Base-by-base conservation (phyloP, 305 asterid species). In the Salvia sclarea region DNA sequence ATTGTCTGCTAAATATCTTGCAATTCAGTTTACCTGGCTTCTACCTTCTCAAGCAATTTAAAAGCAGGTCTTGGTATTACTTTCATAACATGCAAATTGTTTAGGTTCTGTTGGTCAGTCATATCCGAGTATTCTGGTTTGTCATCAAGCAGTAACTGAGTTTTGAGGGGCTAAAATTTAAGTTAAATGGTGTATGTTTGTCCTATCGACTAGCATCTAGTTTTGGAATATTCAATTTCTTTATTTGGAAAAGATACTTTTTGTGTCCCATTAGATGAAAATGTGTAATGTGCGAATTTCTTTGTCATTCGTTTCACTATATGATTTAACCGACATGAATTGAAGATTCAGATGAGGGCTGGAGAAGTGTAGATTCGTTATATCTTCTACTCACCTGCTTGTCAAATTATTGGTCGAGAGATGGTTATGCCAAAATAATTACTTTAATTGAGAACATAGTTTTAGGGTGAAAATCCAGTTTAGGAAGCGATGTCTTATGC, bases 31-130 rank as follows among this genome's bases (percentile, higher is more conserved):
- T 65, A 16, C 72, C 55, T 61, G 47, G 52, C 59, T 52, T 17
- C 60, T 58, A 21, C 72, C 69, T 60, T 71, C 31, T 31, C 47
- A 14, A 48, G 79, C 47, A 61, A 56, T 57, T 52, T 38, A 11
- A 8, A 31, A 69, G 72, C 61, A 63, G 50, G 41, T 65, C 43
- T 54, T 54, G 48, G 28, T 48, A 54, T 28, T 59, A 67, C 56
- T 28, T 53, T 25, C 66, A 60, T 59, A 18, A 52, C 41, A 35
- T 57, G 73, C 66, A 17, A 38, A 18, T 3, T 33, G 37, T 30
- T 47, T 35, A 73, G 67, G 61, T 30, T 53, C 47, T 74, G 33
- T 44, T 28, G 24, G 56, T 70, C 72, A 59, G 64, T n/a, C 31
- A 68, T 21, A 28, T 74, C 17, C 3, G 21, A 45, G 55, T 30